phyloP scores from a whole-genome alignment of 2,329 filamentous ascomycete genomes.

The Aspergillus sp. region DNA sequence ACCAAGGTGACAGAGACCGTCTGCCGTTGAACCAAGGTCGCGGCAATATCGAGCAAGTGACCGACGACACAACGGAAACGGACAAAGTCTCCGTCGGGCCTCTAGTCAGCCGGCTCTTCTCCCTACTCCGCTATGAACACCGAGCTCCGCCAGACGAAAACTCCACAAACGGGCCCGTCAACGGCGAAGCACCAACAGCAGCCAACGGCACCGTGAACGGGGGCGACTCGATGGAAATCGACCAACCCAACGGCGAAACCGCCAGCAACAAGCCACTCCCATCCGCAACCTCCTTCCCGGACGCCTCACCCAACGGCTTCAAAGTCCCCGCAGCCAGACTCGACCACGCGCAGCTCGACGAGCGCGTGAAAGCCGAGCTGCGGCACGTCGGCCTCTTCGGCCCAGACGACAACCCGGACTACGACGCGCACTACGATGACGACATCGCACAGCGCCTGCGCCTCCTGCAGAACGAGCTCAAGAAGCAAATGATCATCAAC shows the following conservation, averaged over 20 bases:
- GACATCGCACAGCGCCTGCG: slow-evolving; percentile 86
- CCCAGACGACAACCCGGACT: slow-evolving; percentile 61
- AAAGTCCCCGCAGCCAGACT: slow-evolving; percentile 70
- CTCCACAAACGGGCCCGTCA: slow-evolving; percentile 47
- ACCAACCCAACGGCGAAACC: slow-evolving; percentile 41
- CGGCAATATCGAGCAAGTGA: slow-evolving; percentile 76
- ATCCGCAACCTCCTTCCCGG: slow-evolving; percentile 70
- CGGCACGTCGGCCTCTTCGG: slow-evolving; percentile 82
- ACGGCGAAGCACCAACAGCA: slow-evolving; percentile 37
- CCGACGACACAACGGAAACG: slow-evolving; percentile 76
- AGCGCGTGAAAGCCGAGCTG: slow-evolving; percentile 83
- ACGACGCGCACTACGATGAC: slow-evolving; percentile 84
- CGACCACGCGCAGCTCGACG: slow-evolving; percentile 79
- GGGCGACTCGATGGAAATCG: slow-evolving; percentile 42
- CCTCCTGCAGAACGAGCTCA: slow-evolving; percentile 70
- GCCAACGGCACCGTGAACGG: slow-evolving; percentile 39
- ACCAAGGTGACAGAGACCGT: slow-evolving; percentile 56
- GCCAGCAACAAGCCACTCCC: slow-evolving; percentile 40
- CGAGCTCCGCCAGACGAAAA: slow-evolving; percentile 46
- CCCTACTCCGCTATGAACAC: slow-evolving; percentile 68
- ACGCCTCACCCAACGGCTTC: slow-evolving; percentile 66
- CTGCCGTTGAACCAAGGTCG: slow-evolving; percentile 72
- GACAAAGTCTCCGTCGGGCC: slow-evolving; percentile 85
- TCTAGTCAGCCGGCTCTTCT: slow-evolving; percentile 69
- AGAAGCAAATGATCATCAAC: slow-evolving; percentile 76